These are phyloP conservation scores for Biscogniauxia marginata DNA, from an alignment of 2,329 filamentous ascomycete species.

Conservation along the genomic window DNA sequence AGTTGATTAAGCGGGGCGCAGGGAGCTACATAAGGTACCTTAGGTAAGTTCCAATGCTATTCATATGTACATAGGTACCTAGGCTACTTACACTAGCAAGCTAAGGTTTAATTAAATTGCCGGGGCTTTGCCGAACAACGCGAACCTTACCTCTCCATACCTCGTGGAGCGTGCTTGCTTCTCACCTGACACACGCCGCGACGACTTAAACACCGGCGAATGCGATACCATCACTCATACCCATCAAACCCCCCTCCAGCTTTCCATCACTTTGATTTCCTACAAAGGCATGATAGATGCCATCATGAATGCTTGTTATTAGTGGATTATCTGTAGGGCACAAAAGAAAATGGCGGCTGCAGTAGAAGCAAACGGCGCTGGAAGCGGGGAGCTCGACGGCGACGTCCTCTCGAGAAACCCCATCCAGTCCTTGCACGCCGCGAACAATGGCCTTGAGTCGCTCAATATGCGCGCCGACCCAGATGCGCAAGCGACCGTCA, in stretches of 20 bases:
- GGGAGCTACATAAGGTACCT: too few species aligned
- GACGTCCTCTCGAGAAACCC: conserved; percentile 37
- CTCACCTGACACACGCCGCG: background rate
- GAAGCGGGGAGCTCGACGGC: conserved; percentile 23
- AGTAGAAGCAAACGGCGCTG: conserved; percentile 2
- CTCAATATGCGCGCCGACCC: conserved; percentile 58
- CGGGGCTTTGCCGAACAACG: background rate
- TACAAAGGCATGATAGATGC: background rate
- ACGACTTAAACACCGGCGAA: background rate
- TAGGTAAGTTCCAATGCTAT: background rate
- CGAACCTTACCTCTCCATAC: background rate
- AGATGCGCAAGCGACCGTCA: conserved; percentile 67
- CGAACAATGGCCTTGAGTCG: conserved; percentile 40
- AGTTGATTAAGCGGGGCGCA: too few species aligned
- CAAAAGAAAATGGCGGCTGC: background rate
- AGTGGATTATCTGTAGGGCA: background rate
- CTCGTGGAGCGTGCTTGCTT: background rate
- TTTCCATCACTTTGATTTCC: background rate
- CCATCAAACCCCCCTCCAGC: background rate
- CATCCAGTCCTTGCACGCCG: conserved; percentile 30
- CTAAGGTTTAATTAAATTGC: background rate
- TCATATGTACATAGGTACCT: background rate
- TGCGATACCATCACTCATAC: background rate
- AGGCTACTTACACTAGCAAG: background rate
- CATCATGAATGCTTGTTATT: background rate